phyloP scores from a whole-genome alignment of 768 basidiomycete species.

The Rhizopogon roseolus region DNA sequence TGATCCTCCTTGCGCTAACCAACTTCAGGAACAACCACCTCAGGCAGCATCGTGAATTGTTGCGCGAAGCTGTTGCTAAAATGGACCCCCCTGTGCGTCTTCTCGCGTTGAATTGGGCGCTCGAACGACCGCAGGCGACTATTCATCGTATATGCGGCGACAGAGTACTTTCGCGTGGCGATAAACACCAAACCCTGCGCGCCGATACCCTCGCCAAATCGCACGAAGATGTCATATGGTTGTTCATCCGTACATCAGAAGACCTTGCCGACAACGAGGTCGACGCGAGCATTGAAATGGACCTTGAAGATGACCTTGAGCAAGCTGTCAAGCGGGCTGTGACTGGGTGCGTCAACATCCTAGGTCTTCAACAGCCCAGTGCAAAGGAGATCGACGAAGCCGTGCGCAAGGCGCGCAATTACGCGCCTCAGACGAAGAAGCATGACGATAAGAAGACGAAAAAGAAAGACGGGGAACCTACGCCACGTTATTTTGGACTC shows the following conservation, averaged over 20 bases:
- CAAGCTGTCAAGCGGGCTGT: conserved; percentile 54
- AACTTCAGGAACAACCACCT: conserved; percentile 83
- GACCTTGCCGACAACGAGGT: conserved; percentile 60
- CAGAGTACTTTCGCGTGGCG: conserved; percentile 70
- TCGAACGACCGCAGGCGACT: conserved; percentile 51
- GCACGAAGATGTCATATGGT: conserved; percentile 82
- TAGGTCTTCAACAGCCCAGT: conserved; percentile 50
- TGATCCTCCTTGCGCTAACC: not conserved
- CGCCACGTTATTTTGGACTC: conserved; percentile 74
- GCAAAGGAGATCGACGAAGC: conserved; percentile 49
- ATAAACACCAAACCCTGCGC: conserved; percentile 80
- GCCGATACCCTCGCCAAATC: conserved; percentile 43
- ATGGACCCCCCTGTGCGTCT: conserved; percentile 58
- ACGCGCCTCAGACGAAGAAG: conserved; percentile 33
- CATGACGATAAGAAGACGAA: conserved; percentile 28
- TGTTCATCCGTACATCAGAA: conserved; percentile 65
- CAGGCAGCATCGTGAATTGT: conserved; percentile 65
- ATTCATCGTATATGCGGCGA: conserved; percentile 75
- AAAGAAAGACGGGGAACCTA: conserved; percentile 15
- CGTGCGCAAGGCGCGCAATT: conserved; percentile 35
- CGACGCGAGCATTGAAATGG: conserved; percentile 66
- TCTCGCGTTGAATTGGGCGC: conserved; percentile 76
- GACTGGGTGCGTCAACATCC: conserved; percentile 46
- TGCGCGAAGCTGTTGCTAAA: conserved; percentile 50
- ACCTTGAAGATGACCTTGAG: conserved; percentile 50